Percentiles rank a stretch among this genome's conserved stretches.
phyloP scores from a whole-genome alignment of 2,329 filamentous ascomycete genomes.

The Nigrospora sphaerica region DNA sequence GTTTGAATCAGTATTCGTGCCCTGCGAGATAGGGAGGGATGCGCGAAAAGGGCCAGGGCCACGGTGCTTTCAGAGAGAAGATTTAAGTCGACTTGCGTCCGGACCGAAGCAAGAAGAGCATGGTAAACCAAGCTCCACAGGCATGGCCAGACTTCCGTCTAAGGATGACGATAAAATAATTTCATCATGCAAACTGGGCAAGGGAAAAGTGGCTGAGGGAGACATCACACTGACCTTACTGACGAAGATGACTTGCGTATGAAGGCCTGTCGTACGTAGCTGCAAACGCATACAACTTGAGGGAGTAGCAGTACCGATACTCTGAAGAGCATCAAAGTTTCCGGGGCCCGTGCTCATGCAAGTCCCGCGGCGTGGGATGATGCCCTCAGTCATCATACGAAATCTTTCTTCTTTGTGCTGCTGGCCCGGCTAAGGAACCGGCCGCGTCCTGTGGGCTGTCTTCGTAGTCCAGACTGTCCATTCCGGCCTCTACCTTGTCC shows the following conservation, averaged over 20 bases:
- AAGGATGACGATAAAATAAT: conserved; percentile 94
- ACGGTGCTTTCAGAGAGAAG: conserved; percentile 43
- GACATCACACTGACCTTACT: conserved; percentile 14
- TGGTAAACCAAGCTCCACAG: conserved; percentile 19
- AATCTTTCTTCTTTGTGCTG: conserved; percentile 35
- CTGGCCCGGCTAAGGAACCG: conserved; percentile 12
- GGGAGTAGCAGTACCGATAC: background rate
- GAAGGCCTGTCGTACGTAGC: too few species aligned
- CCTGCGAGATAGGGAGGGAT: too few species aligned
- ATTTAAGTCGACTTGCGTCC: conserved; percentile 39
- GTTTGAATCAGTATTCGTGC: too few species aligned
- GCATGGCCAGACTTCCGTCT: conserved; percentile 58
- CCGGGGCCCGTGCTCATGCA: too few species aligned
- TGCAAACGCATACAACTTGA: too few species aligned
- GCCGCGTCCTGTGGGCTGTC: conserved; percentile 32
- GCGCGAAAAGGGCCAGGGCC: too few species aligned
- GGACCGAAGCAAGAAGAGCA: conserved; percentile 14
- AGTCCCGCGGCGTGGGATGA: background rate
- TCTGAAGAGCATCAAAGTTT: background rate
- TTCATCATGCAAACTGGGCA: conserved; percentile 62
- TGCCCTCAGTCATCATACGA: conserved; percentile 38
- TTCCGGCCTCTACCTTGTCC: conserved; percentile 56
- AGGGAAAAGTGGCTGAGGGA: background rate
- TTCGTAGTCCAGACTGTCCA: conserved; percentile 56
- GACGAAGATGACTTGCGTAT: background rate